Evolutionary conservation across 108 stramenopile species (phyloP), one percentile per base, ranked within the genome.

Genomic region (Nannochloropsis gaditana): DNA sequence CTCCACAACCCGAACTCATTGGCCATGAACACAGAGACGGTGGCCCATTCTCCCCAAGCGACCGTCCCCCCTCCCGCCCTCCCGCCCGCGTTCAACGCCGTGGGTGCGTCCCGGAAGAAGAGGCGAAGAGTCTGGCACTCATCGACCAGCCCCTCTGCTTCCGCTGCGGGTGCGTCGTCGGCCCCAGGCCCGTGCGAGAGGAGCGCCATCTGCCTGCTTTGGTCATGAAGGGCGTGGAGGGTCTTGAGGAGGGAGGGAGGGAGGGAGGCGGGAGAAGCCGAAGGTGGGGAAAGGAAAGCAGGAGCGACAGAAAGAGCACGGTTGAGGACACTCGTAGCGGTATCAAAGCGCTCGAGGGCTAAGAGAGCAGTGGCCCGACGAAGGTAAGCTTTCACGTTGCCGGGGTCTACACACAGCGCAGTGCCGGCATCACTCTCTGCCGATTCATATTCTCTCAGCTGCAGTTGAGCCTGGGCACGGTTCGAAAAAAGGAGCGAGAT

Each of bases 1-100:
- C 84, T 79, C 84, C 84, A 85, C 43, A 85, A 79, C 21, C 84
- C 84, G 9, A 85, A 85, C 79, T 85, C 84, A 79, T 85, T 85
- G n/a, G 84, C 44, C 43, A 85, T 11, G 11, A 59, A 59, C 19
- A 85, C 43, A 9, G 84, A 85, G 42, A 85, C 41, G 43, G 10
- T 9, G 19, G 80, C 42, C 84, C 84, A 85, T 10, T 43, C 84
- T 43, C 84, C 84, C 43, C 41, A 31, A n/a, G 43, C 19, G 79
- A 59, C 42, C 83, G 45, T 8, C 43, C 43, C 43, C 8, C 1
- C 43, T 15, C 43, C 43, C 17, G 17, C 43, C 10, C 45, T 43
- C 41, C 45, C 31, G 9, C 45, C 83, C 9, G 42, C 42, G 45
- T 47, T 59, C 45, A 2, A 15, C 42, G 84, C 45, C 45, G 47